Evolutionary conservation across 2,329 filamentous ascomycete species (phyloP).

Genomic region (Penicillium sp.): DNA sequence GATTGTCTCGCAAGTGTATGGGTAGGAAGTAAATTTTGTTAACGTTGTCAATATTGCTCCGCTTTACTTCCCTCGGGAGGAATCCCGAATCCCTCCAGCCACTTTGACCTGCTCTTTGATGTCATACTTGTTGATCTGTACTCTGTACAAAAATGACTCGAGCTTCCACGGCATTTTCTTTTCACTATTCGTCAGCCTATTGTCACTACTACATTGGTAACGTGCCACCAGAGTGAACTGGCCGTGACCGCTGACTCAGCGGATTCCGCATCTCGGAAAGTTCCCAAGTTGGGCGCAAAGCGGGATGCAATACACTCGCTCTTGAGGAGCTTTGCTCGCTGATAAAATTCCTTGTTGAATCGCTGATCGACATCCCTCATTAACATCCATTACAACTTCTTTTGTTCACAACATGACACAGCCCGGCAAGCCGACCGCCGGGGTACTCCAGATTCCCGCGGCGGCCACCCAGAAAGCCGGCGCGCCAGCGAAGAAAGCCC

Average conservation of each 20-base stretch:
- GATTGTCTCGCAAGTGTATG: too few relatives aligned
- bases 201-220: too few relatives aligned
- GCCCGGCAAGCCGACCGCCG: slow-evolving; percentile 45
- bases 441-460: slow-evolving; percentile 52
- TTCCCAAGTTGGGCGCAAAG: not conserved
- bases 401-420: slow-evolving; percentile 27
- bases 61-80: not conserved
- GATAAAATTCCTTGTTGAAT: not conserved
- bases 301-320: not conserved
- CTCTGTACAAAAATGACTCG: too few relatives aligned
- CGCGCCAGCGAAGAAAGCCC: slow-evolving; percentile 44
- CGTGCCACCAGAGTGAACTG: too few relatives aligned
- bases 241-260: not conserved
- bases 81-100: not conserved
- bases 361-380: too few relatives aligned
- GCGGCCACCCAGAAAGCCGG: slow-evolving; percentile 47
- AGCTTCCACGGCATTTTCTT: too few relatives aligned
- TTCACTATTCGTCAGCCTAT: too few relatives aligned
- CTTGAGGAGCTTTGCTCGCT: not conserved
- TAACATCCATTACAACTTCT: too few relatives aligned
- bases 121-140: not conserved
- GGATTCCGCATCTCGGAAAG: not conserved
- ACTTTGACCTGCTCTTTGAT: not conserved
- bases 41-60: not conserved
- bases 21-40: too few relatives aligned